These are phyloP conservation scores for Clonostachys solani DNA, from an alignment of 2,329 filamentous ascomycete species.

Conservation along the genomic window DNA sequence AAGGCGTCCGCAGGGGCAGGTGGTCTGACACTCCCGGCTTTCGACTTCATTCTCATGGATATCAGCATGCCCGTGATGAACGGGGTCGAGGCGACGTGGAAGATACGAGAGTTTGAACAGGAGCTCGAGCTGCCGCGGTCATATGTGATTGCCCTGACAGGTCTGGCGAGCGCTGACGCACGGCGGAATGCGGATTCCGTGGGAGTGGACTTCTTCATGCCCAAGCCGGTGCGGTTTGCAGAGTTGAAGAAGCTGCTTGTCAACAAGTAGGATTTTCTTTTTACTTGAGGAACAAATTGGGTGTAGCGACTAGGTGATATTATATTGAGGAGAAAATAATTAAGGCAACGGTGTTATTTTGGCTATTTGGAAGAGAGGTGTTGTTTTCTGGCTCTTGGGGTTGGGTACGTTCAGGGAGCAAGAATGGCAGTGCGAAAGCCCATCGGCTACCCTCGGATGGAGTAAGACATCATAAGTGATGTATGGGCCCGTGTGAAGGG, in stretches of 20 bases:
- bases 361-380: no score
- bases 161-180: constrained; percentile 42
- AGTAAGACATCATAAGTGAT: no score
- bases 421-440: no score
- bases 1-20: background rate
- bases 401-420: no score
- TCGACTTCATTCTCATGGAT: constrained; percentile 37
- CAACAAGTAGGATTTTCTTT: no score
- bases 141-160: constrained; percentile 47
- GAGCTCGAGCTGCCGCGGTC: constrained; percentile 31
- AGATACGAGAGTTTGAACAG: constrained; percentile 42
- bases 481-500: no score
- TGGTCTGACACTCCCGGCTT: constrained; percentile 5
- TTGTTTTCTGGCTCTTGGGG: no score
- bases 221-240: constrained; percentile 42
- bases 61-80: constrained; percentile 54
- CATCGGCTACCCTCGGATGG: no score
- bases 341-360: no score
- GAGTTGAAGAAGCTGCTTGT: constrained; percentile 31
- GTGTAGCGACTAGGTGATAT: no score
- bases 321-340: no score
- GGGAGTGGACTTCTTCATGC: constrained; percentile 45
- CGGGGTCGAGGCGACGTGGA: constrained; percentile 40
- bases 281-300: no score
- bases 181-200: constrained; percentile 41